Base-by-base conservation (phyloP, 305 asterid genomes). In the Fraxinus ornus region DNA sequence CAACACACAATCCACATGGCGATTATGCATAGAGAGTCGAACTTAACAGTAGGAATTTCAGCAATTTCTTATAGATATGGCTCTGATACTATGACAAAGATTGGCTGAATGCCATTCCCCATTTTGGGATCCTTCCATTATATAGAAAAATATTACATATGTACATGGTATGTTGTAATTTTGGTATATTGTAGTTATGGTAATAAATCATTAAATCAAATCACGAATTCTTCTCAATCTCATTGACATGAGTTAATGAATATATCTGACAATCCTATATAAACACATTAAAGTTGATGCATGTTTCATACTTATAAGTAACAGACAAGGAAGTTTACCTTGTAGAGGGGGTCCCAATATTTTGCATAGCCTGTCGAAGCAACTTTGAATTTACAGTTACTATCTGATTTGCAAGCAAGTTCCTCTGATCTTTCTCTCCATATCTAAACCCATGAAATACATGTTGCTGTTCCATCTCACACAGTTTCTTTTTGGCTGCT, bases 401-500 rank as follows among this genome's bases (percentile, higher is more conserved):
- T 77, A 96, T 92, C 89, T 94, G 91, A 87, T 91, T 87, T 28
- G 98, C 97, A 84, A 96, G 98, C 81, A 91, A 86, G 83, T 88
- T 88, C 82, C 85, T 84, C 87, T 92, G 94, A 77, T 88, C 92
- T 88, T 91, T 93, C 90, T 89, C 97, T 86, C 98, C 98, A 87
- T 87, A 80, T 84, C 89, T 87, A 87, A 96, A 92, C n/a, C 99
- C 98, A 84, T 92, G 83, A 89, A 94, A 91, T 37, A 94, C 93
- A 74, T 96, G 98, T 55, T 94, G 88, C 88, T 96, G 98, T 76
- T 91, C 94, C 97, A 94, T 88, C 83, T 93, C 99, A 85, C 84
- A 84, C 30, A 96, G 90, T 87, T 91, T 94, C 94, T 93, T 96
- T 91, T 94, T 96, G 77, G 99, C 95, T 66, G 98, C 93, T 85